phyloP scores from a whole-genome alignment of 768 basidiomycete species.

The Porphyrellus cyaneotinctus region DNA sequence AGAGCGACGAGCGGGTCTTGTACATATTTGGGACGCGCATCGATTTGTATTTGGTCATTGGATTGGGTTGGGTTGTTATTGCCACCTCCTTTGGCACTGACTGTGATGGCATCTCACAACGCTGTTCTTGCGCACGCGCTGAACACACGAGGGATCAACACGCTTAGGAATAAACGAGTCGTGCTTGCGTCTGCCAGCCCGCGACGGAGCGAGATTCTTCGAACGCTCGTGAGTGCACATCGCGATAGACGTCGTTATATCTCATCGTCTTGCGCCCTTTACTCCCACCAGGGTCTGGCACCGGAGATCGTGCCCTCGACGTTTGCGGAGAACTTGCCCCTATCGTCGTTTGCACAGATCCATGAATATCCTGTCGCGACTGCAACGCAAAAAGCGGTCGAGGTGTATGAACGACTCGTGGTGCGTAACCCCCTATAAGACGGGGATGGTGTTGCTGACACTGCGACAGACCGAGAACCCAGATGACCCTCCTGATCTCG shows the following conservation, averaged over 20 bases:
- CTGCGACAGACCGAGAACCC: constrained; percentile 48
- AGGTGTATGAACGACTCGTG: constrained; percentile 84
- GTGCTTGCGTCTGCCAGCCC: constrained; percentile 87
- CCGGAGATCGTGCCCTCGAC: constrained; percentile 72
- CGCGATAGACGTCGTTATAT: background rate
- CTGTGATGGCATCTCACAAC: constrained; percentile 33
- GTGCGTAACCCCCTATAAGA: constrained; percentile 38
- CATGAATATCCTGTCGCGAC: constrained; percentile 77
- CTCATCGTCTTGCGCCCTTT: background rate
- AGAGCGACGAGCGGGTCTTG: background rate
- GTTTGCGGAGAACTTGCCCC: constrained; percentile 75
- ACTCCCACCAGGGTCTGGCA: constrained; percentile 46
- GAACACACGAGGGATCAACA: constrained; percentile 54
- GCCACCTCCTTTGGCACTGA: background rate
- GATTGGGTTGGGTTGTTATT: background rate
- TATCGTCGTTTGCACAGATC: constrained; percentile 62
- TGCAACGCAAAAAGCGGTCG: constrained; percentile 74
- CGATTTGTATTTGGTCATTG: background rate
- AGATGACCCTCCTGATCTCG: constrained; percentile 73
- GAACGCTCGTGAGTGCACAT: constrained; percentile 54
- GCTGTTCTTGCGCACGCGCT: constrained; percentile 62
- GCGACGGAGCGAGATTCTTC: constrained; percentile 78
- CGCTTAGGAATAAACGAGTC: constrained; percentile 71
- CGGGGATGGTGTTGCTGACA: too few relatives aligned
- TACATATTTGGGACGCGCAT: background rate